These are phyloP conservation scores for Neurospora sp. DNA, from an alignment of 495 filamentous ascomycete species.

Conservation along the genomic window DNA sequence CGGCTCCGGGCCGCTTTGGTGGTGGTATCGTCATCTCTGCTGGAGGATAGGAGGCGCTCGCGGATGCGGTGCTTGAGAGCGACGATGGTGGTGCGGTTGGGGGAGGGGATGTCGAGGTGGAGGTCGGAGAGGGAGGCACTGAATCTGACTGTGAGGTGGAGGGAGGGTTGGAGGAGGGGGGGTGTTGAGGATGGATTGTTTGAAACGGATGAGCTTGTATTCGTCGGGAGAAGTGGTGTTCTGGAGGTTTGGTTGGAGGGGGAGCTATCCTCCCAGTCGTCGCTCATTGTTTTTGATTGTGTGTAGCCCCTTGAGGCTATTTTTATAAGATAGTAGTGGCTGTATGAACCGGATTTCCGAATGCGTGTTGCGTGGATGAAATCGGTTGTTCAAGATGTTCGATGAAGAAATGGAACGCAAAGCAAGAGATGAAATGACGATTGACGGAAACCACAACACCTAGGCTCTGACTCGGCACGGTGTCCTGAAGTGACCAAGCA, in stretches of 20 bases:
- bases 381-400: neutral
- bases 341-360: neutral
- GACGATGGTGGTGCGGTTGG: constrained; percentile 57
- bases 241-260: constrained; percentile 1
- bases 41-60: constrained; percentile 40
- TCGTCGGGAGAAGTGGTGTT: constrained; percentile 1
- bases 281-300: neutral
- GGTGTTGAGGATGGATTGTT: constrained; percentile 18
- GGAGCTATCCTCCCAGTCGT: neutral
- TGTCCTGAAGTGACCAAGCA: neutral
- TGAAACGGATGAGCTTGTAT: constrained; percentile 1
- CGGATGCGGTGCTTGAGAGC: constrained; percentile 78
- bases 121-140: constrained; percentile 76
- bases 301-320: neutral
- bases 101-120: constrained; percentile 58
- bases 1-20: constrained; percentile 41
- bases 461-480: neutral
- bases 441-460: neutral
- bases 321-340: neutral
- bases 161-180: constrained; percentile 40
- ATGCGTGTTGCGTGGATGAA: neutral
- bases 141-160: constrained; percentile 80
- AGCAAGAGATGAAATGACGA: neutral
- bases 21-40: constrained; percentile 22
- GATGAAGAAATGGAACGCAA: neutral